These are phyloP conservation scores for Rheum nobile DNA, from an alignment of 148 eudicot genomes.

Conservation along the genomic window DNA sequence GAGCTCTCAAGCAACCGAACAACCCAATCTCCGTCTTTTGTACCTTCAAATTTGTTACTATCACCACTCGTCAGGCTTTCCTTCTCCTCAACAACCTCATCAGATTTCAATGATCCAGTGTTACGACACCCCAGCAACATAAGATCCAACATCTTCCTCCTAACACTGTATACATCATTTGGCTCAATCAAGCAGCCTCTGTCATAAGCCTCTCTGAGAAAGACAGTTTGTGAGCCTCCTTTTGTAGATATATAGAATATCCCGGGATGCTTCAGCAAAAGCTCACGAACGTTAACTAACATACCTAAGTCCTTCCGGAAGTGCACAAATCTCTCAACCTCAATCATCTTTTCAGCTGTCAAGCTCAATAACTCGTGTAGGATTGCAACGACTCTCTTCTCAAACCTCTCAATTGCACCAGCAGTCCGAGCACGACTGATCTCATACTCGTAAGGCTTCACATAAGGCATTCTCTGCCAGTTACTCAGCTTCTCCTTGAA, in stretches of 20 bases:
- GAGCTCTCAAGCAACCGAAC: not conserved
- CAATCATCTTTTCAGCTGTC: slow-evolving; percentile 65
- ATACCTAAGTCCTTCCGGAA: slow-evolving; percentile 68
- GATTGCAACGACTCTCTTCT: slow-evolving; percentile 61
- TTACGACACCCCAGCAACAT: slow-evolving; percentile 37
- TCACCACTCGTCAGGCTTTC: not conserved
- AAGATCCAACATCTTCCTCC: slow-evolving; percentile 70
- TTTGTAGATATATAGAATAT: slow-evolving; percentile 57
- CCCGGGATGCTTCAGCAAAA: slow-evolving; percentile 64
- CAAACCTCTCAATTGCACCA: slow-evolving; percentile 56
- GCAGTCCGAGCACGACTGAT: slow-evolving; percentile 24
- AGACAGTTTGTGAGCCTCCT: slow-evolving; percentile 43
- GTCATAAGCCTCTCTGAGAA: slow-evolving; percentile 56
- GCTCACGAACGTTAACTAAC: slow-evolving; percentile 52
- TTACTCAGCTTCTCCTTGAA: slow-evolving; percentile 52
- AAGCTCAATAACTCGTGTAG: slow-evolving; percentile 70
- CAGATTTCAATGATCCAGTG: slow-evolving; percentile 33
- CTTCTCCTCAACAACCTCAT: slow-evolving; percentile 15
- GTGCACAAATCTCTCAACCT: slow-evolving; percentile 52
- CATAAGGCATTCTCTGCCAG: slow-evolving; percentile 69
- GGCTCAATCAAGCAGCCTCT: slow-evolving; percentile 39
- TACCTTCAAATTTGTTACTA: slow-evolving; percentile 4
- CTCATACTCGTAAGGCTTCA: slow-evolving; percentile 59
- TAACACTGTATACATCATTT: slow-evolving; percentile 30
- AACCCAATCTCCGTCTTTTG: not conserved